Base-by-base conservation (phyloP, 306 rosid genomes). In the Albizia julibrissin region DNA sequence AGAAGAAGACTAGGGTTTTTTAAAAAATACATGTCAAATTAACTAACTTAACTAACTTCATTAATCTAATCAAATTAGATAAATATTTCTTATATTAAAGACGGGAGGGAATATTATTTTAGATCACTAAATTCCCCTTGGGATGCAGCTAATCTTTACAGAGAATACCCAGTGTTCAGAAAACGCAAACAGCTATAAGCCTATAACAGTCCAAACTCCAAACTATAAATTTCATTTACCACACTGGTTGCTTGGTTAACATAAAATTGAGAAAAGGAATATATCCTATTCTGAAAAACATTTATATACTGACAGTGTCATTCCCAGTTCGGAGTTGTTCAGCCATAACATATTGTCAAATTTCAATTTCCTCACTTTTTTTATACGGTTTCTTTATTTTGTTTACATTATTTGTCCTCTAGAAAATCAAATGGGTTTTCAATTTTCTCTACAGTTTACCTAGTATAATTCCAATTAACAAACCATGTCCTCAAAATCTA, bases 241-340 rank as follows among this genome's bases (percentile, higher is more conserved):
- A 68, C 74, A 10, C 29, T 29, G 1, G 29, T 42, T 44, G 64
- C 49, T 74, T 65, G 82, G 76, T 73, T 79, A 47, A 50, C 67
- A 69, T 47, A 84, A 80, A 74, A 69, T 76, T 39, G 59, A 24
- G 58, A 46, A 72, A 72, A 49, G 69, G 50, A 82, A 77, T 39
- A 40, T 34, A 22, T 34, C 42, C 16, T 10, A 26, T 24, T 22
- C 27, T 59, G 52, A 27, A 62, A 11, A 62, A 13, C 52, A 66
- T 72, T 64, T 22, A 2, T 1, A 65, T 14, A 54, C 33, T 34
- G 59, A 77, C 40, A 58, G 76, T 21, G 13, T 50, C 22, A 50
- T 78, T 83, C 56, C 65, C 24, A 6, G 6, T 78, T 72, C 37
- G 61, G 37, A 43, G 31, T 56, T 54, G 46, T 74, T 56, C 77